phyloP scores from a whole-genome alignment of 352 stramenopile genomes.

The Saprolegnia parasitica region DNA sequence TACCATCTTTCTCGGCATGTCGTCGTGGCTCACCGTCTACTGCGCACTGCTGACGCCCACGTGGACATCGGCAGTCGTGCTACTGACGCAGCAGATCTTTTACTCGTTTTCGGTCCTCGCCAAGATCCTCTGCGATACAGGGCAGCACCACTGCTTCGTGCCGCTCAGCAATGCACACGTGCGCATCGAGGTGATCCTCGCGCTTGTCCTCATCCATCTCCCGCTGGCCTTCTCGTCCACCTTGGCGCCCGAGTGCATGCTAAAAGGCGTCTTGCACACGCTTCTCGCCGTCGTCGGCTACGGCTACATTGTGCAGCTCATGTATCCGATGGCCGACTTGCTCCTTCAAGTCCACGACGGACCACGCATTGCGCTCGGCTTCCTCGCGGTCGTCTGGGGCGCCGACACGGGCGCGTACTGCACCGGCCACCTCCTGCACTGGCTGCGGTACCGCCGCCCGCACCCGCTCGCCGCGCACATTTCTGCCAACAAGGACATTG shows the following conservation, averaged over 20 bases:
- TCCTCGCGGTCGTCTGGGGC: slow-evolving; percentile 64
- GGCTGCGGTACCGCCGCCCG: slow-evolving; percentile 76
- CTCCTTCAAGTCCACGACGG: slow-evolving; percentile 64
- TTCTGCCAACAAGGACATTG: slow-evolving; percentile 95
- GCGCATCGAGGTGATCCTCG: slow-evolving; percentile 43
- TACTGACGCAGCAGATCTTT: slow-evolving; percentile 12
- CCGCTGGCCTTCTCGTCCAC: slow-evolving; percentile 22
- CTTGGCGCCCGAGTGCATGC: background rate
- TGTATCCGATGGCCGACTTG: slow-evolving; percentile 48
- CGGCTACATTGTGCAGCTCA: slow-evolving; percentile 52
- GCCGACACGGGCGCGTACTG: slow-evolving; percentile 94
- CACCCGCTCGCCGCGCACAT: slow-evolving; percentile 82
- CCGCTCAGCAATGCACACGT: slow-evolving; percentile 46
- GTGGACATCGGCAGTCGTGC: background rate
- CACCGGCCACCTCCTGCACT: slow-evolving; percentile 81
- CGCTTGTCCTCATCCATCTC: slow-evolving; percentile 47
- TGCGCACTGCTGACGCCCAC: slow-evolving; percentile 20
- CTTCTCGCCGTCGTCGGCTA: slow-evolving; percentile 61
- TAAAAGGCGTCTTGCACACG: slow-evolving; percentile 38
- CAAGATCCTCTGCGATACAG: slow-evolving; percentile 63
- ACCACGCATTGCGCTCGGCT: slow-evolving; percentile 45
- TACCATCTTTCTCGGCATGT: slow-evolving; percentile 20
- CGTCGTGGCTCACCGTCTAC: slow-evolving; percentile 18
- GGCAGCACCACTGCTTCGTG: slow-evolving; percentile 56
- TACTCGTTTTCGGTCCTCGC: slow-evolving; percentile 34